Evolutionary conservation across 257 asterid species (phyloP).

Genomic region (Euphrasia confusa): DNA sequence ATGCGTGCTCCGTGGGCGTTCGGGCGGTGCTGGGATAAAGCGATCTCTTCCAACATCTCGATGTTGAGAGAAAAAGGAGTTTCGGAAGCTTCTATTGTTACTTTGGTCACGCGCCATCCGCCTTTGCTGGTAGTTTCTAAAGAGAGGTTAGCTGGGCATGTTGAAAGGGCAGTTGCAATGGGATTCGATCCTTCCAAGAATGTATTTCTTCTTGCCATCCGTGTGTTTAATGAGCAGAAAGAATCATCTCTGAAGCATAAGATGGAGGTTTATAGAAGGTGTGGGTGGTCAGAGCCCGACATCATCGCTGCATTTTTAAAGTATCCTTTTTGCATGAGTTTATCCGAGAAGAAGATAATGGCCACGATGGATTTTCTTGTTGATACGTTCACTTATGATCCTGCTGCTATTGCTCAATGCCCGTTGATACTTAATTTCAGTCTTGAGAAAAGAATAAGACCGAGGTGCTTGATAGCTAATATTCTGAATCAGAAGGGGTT

Average conservation of each 20-base stretch:
- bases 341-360: neutral
- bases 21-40: neutral
- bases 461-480: neutral
- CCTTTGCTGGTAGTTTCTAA: neutral
- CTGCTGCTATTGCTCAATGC: neutral
- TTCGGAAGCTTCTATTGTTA: neutral
- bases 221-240: neutral
- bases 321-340: neutral
- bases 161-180: neutral
- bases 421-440: neutral
- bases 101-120: neutral
- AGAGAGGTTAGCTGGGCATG: neutral
- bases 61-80: neutral
- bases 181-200: neutral
- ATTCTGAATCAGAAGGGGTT: neutral
- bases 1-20: neutral
- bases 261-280: neutral
- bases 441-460: neutral
- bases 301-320: neutral
- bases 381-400: too few species aligned
- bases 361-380: neutral
- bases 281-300: neutral
- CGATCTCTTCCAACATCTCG: neutral
- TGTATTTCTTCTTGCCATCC: neutral
- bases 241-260: neutral